phyloP scores from a whole-genome alignment of 129 eudicot genomes.

The Arctium lappa region DNA sequence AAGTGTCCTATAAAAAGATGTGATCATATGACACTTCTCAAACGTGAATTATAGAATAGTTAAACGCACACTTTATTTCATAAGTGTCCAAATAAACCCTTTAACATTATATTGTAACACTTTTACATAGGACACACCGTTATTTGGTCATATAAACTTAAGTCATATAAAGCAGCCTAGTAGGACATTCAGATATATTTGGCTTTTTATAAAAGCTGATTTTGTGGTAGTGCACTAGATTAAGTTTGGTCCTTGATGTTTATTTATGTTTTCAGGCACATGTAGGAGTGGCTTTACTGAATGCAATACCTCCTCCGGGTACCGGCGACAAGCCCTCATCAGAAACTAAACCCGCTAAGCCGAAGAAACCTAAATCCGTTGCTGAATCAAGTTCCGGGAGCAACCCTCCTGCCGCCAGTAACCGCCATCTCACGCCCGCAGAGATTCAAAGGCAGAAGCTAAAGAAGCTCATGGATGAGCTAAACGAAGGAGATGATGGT shows the following conservation, averaged over 20 bases:
- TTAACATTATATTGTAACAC: neutral
- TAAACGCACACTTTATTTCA: too few species aligned
- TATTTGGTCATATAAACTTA: too few species aligned
- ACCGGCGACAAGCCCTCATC: slow-evolving; percentile 44
- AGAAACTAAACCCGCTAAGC: slow-evolving; percentile 40
- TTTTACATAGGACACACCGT: too few species aligned
- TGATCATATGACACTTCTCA: neutral
- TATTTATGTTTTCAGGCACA: slow-evolving; percentile 58
- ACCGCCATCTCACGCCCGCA: slow-evolving; percentile 69
- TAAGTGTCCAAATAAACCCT: too few species aligned
- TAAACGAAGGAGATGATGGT: slow-evolving; percentile 80
- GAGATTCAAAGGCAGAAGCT: slow-evolving; percentile 73
- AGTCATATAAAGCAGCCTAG: neutral
- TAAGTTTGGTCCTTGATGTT: neutral
- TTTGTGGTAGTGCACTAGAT: neutral
- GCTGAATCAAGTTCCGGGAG: slow-evolving; percentile 42
- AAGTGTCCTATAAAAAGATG: neutral
- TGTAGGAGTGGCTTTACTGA: slow-evolving; percentile 84
- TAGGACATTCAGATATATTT: neutral
- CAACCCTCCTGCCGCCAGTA: slow-evolving; percentile 42
- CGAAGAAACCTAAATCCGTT: slow-evolving; percentile 52
- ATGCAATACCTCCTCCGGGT: slow-evolving; percentile 66
- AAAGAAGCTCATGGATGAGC: slow-evolving; percentile 73
- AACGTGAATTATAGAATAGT: too few species aligned
- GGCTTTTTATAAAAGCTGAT: neutral